Percentiles rank a stretch among this genome's conserved stretches.
These are phyloP conservation scores for Pyrenochaeta sp. DNA, from an alignment of 2,329 filamentous ascomycete genomes.

Conservation along the genomic window DNA sequence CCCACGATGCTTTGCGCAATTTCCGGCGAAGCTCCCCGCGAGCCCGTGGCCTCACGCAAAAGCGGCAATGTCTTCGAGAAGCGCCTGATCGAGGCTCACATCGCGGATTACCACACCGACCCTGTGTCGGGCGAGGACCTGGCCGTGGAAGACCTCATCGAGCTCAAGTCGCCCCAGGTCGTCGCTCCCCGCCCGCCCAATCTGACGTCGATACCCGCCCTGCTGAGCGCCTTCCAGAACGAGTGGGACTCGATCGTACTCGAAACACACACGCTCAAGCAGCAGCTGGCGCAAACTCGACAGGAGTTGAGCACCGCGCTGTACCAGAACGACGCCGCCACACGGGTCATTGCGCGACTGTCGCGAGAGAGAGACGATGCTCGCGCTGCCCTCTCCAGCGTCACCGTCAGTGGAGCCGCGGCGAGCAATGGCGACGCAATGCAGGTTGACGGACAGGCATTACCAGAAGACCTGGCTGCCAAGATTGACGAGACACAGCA, in stretches of 20 bases:
- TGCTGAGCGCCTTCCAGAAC: constrained; percentile 94
- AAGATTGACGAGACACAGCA: constrained; percentile 83
- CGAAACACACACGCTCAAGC: constrained; percentile 88
- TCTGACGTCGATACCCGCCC: constrained; percentile 92
- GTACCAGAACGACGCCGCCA: constrained; percentile 97
- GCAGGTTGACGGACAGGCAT: constrained; percentile 83
- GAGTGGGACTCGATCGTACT: constrained; percentile 96
- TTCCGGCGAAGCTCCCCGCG: constrained; percentile 94
- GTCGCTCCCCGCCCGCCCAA: constrained; percentile 90
- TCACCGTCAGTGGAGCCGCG: constrained; percentile 71
- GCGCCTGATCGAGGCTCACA: constrained; percentile 92
- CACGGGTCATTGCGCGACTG: constrained; percentile 89
- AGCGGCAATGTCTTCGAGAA: constrained; percentile 95
- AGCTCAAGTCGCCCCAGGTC: constrained; percentile 81
- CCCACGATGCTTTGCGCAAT: constrained; percentile 64
- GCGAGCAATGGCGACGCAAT: constrained; percentile 78
- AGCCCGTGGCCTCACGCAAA: constrained; percentile 93
- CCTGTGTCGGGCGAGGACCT: constrained; percentile 89
- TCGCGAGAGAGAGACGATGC: constrained; percentile 94
- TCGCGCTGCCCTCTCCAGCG: constrained; percentile 83
- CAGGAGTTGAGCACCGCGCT: constrained; percentile 93
- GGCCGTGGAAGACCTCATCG: constrained; percentile 82
- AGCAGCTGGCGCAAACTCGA: constrained; percentile 86
- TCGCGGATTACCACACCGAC: constrained; percentile 90
- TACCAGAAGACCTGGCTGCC: constrained; percentile 74